Conservation (phyloP, 805 yeast genomes). For the Candida endomychidarum region DNA sequence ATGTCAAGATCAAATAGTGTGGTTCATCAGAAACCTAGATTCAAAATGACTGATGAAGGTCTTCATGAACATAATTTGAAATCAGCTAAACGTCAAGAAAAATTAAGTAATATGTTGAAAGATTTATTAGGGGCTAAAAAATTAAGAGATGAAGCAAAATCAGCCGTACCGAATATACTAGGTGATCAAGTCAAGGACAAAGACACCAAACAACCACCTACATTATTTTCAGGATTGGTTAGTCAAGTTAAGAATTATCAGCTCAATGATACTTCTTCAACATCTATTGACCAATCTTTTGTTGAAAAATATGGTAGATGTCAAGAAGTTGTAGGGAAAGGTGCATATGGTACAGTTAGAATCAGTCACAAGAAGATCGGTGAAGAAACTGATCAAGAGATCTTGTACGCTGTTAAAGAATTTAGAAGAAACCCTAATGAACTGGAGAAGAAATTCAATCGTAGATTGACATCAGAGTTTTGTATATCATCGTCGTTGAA, state of each 20-base stretch:
- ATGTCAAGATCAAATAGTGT: constrained; percentile 17
- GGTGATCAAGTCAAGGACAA: constrained; percentile 9
- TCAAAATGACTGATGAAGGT: constrained; percentile 63
- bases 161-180: constrained; percentile 67
- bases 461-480: constrained; percentile 77
- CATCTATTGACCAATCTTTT: constrained; percentile 47
- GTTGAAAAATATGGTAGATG: constrained; percentile 91
- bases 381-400: constrained; percentile 27
- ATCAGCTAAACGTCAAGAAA: constrained; percentile 77
- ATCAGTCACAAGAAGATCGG: constrained; percentile 69
- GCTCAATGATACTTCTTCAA: constrained; percentile 15
- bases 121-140: constrained; percentile 75
- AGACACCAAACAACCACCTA: constrained; percentile 52
- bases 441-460: constrained; percentile 63
- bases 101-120: constrained; percentile 69
- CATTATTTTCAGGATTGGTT: constrained; percentile 66
- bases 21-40: constrained; percentile 38
- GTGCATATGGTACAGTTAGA: constrained; percentile 92
- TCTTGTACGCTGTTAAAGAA: constrained; percentile 82
- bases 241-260: constrained; percentile 48
- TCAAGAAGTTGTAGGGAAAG: constrained; percentile 91
- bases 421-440: constrained; percentile 65
- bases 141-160: constrained; percentile 65
- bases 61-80: constrained; percentile 77
- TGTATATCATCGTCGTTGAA: constrained; percentile 77